Percentiles rank a stretch among this genome's conserved stretches.
phyloP scores from a whole-genome alignment of 2,329 filamentous ascomycete species.

The Pseudocercospora cruenta region DNA sequence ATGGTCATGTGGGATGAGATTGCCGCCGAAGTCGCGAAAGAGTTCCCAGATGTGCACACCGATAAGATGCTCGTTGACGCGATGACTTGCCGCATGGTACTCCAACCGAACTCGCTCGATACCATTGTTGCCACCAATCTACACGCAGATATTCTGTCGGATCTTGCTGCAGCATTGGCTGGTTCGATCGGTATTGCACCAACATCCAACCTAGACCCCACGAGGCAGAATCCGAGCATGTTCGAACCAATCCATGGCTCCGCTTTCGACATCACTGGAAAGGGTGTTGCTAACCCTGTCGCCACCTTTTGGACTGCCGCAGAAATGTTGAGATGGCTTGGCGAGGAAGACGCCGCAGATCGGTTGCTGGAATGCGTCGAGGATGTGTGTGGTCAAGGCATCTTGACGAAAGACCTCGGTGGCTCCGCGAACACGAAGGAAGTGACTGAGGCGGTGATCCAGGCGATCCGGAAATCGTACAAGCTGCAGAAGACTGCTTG shows the following conservation, averaged over 20 bases:
- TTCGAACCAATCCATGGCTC: constrained; percentile 63
- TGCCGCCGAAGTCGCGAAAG: constrained; percentile 56
- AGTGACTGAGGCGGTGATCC: constrained; percentile 49
- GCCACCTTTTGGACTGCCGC: constrained; percentile 63
- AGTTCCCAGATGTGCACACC: constrained; percentile 62
- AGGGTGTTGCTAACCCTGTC: constrained; percentile 64
- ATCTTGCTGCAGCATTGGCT: constrained; percentile 70
- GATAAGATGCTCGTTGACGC: constrained; percentile 71
- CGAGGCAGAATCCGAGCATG: constrained; percentile 61
- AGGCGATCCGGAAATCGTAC: constrained; percentile 39
- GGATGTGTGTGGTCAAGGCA: constrained; percentile 55
- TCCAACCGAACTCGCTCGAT: constrained; percentile 62
- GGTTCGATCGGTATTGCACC: constrained; percentile 74
- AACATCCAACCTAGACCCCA: constrained; percentile 70
- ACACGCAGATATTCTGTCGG: constrained; percentile 69
- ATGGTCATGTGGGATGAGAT: constrained; percentile 72
- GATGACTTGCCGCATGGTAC: constrained; percentile 67
- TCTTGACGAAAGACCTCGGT: constrained; percentile 60
- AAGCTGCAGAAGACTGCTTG: constrained; percentile 14
- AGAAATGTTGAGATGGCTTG: constrained; percentile 63
- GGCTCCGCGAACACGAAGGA: constrained; percentile 49
- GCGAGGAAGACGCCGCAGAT: constrained; percentile 56
- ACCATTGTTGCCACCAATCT: constrained; percentile 68
- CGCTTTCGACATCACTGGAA: constrained; percentile 62
- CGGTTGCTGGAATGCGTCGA: constrained; percentile 58